Evolutionary conservation across 2,329 filamentous ascomycete species (phyloP), one percentile per base, ranked within the genome.

Genomic region (Colletotrichum musae): DNA sequence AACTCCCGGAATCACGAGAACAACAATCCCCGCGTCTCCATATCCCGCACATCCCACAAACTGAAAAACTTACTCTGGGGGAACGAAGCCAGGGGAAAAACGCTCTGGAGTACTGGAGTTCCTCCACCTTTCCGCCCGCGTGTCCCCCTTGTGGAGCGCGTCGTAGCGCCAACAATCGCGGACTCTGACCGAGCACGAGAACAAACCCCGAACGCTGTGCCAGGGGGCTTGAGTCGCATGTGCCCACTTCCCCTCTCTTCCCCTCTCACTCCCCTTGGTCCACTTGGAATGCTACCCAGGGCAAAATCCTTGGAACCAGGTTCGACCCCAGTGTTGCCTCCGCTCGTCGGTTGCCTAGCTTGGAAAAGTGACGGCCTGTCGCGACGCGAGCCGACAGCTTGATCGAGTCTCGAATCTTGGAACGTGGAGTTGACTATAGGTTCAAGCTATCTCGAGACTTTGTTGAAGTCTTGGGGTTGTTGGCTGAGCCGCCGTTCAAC

Each of bases 131-230:
- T 53, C 45, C 47, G 28, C 54, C 39, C 60, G 36, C 53, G 53
- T 64, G 48, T 45, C 47, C 26, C 50, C 21, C 6, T 52, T n/a
- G 15, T 6, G 32, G 15, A 16, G 1, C 28, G 4, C 39, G 1
- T 32, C 15, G 9, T 28, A 41, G 58, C 58, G 58, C 15, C 47
- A 6, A 61, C 32, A 36, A 47, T 18, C 21, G 45, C 65, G 66
- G 66, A 69, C 56, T 56, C 41, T 69, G 66, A 60, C 62, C 66
- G 66, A 69, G 62, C 32, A 54, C 56, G 56, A 59, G 32, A 63
- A 18, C 18, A 32, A 9, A 24, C 21, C 21, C 21, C 21, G 21
- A 24, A 24, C 21, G 21, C 28, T 7, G 2, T 45, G 7, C 21
- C 52, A 28, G 18, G 47, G 43, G 62, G 26, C 32, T 39, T 6